Evolutionary conservation across 768 basidiomycete species (phyloP), one percentile per base, ranked within the genome.

Genomic region (Termitomyces sp.): DNA sequence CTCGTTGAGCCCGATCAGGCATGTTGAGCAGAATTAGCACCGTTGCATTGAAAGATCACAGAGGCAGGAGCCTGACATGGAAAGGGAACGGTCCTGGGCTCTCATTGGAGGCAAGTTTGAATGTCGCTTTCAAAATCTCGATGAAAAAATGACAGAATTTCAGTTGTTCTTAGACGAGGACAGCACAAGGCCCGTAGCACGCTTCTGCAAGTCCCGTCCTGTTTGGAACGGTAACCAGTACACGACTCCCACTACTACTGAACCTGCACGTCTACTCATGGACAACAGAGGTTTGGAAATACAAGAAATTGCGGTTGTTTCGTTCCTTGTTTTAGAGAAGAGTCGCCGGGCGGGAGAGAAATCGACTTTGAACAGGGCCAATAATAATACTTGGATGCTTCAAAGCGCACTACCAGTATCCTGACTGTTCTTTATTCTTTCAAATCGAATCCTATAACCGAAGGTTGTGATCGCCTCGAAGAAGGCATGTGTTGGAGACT

Each of bases 301-400:
- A 32, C 70, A 69, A 53, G 77, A 80, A 51, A 60, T 75, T 5
- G 72, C 75, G 31, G 72, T 81, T 8, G 61, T 78, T 12, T 77
- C 77, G 3, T 79, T 80, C 66, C 65, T 78, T 32, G 70, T 78
- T 45, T 72, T 80, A 29, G 79, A 82, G 69, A 79, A 77, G 62
- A 68, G 63, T 14, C 69, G 77, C 31, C 66, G 79, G 38, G 65
- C 64, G 47, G 67, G 9, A 6, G 55, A 56, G n/a, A 43, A 11
- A 1, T 56, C 55, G 29, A n/a, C 40, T 31, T 25, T 56, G 6
- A 56, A 40, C 25, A 56, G 55, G 25, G 8, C 29, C 2, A 10
- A 10, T 37, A 29, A 11, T 32, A 34, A 32, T 9, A 31, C 55
- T 29, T 50, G 20, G 25, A 10, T 25, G 3, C 25, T 11, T 3